phyloP scores from a whole-genome alignment of 2,329 filamentous ascomycete species.

The Periglandula ipomoeae region DNA sequence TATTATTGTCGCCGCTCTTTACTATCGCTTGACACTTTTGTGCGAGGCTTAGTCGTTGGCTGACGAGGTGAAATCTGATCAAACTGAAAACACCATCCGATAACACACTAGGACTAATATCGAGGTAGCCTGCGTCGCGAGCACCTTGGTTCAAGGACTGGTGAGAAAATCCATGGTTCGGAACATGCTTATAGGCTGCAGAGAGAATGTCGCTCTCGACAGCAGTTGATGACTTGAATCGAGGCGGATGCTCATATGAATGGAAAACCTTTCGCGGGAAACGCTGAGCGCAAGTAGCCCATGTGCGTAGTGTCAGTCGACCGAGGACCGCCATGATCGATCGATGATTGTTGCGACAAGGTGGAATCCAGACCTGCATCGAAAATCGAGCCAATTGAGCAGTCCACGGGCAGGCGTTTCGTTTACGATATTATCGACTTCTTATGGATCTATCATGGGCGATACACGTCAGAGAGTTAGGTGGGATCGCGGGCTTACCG shows the following conservation, averaged over 20 bases:
- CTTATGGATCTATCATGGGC: too few species aligned
- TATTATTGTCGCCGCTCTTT: constrained; percentile 14
- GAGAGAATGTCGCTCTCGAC: constrained; percentile 70
- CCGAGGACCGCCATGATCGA: neutral
- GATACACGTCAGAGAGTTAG: too few species aligned
- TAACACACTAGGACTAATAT: constrained; percentile 77
- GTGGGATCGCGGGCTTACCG: too few species aligned
- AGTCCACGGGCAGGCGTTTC: neutral
- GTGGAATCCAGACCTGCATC: neutral
- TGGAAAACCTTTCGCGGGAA: constrained; percentile 47
- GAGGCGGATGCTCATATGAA: constrained; percentile 57
- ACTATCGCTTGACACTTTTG: constrained; percentile 30
- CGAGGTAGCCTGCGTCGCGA: constrained; percentile 74
- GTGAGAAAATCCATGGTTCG: constrained; percentile 71
- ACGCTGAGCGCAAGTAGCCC: neutral
- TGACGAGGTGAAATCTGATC: constrained; percentile 67
- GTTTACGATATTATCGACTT: too few species aligned
- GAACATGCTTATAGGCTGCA: constrained; percentile 71
- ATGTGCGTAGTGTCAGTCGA: neutral
- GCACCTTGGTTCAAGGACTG: constrained; percentile 68
- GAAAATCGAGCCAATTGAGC: neutral
- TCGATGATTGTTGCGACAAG: neutral
- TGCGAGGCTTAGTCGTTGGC: constrained; percentile 53
- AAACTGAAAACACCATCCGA: constrained; percentile 73
- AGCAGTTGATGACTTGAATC: constrained; percentile 52